Base-by-base conservation (phyloP, 1,284 basidiomycete genomes). In the Cystobasidium slooffiae region DNA sequence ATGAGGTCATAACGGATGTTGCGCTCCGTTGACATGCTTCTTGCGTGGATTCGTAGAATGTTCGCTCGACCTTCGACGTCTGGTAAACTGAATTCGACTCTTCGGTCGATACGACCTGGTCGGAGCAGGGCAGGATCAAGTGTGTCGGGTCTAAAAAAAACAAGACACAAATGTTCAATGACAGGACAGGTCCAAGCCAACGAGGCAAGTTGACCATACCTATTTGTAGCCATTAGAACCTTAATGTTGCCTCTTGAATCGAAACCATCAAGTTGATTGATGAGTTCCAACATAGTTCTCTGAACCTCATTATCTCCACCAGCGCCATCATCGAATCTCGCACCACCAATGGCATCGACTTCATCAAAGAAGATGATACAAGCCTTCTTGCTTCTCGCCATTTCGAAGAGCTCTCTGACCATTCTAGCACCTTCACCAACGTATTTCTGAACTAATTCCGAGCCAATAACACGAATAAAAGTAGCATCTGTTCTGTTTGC, bases 361-460 rank as follows among this genome's bases (percentile, higher is more conserved):
- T 99, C 97, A 80, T 99, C 97, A 80, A 99, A 99, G 86, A 99
- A 99, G 82, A 99, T 98, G 81, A 99, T 99, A 81, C 97, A 99
- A 1, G 97, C 97, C 84, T 98, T 99, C 86, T 99, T 99, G 78
- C 91, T 91, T 75, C 97, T 88, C 49, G 97, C 97, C 94, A 99
- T 97, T 85, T 99, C 97, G 84, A 99, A 99, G 75, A 99, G 85
- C 82, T 99, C 97, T 74, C 97, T 89, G 24, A 99, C 96, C 97
- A 99, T 98, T 75, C 97, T 88, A 1, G 97, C 97, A 76, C 97
- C 97, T 83, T 99, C 97, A 68, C 97, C 97, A 62, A 99, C 96
- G 82, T 99, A 99, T 83, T 99, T 99, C 83, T 99, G 97, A 37
- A 99, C 97, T 8, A 99, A 87, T 83, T 99, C 97, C 18, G 95